Conservation (phyloP, 352 stramenopile species). For the Phytophthora aleatoria region DNA sequence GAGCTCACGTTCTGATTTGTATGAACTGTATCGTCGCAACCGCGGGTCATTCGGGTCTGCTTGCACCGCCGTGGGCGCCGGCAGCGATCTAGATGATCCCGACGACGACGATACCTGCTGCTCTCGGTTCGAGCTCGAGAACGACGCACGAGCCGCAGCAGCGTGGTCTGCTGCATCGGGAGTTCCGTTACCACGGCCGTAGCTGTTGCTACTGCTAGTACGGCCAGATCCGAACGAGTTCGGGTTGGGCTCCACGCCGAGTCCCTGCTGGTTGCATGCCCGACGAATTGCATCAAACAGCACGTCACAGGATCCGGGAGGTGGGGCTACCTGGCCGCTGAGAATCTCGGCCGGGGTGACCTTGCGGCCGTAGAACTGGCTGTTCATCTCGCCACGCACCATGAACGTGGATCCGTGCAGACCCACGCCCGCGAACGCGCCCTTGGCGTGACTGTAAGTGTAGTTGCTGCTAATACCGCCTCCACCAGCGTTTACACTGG, state of each 20-base stretch:
- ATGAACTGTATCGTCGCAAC: conserved; percentile 67
- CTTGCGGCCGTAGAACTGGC: conserved; percentile 82
- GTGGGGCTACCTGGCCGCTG: conserved; percentile 71
- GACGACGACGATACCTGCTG: conserved; percentile 31
- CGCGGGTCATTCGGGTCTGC: conserved; percentile 66
- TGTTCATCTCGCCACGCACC: conserved; percentile 85
- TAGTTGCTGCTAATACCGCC: conserved; percentile 84
- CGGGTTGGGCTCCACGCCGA: conserved; percentile 20
- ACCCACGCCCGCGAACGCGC: conserved; percentile 75
- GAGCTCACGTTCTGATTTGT: conserved; percentile 83
- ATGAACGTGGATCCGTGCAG: conserved; percentile 87
- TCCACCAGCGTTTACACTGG: conserved; percentile 79
- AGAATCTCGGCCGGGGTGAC: conserved; percentile 85
- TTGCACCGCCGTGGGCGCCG: conserved; percentile 35
- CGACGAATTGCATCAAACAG: conserved; percentile 75
- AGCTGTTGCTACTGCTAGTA: conserved; percentile 34
- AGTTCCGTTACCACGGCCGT: conserved; percentile 16
- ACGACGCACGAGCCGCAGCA: conserved; percentile 30
- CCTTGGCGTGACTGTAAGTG: conserved; percentile 88
- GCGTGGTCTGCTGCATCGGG: conserved; percentile 36
- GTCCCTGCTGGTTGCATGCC: conserved; percentile 35
- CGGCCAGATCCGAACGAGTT: conserved; percentile 31
- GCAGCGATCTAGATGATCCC: conserved; percentile 20
- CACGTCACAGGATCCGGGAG: conserved; percentile 61
- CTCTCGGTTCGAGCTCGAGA: conserved; percentile 19